Base-by-base conservation (phyloP, 2,329 filamentous ascomycete species). In the Laburnicola sp. region DNA sequence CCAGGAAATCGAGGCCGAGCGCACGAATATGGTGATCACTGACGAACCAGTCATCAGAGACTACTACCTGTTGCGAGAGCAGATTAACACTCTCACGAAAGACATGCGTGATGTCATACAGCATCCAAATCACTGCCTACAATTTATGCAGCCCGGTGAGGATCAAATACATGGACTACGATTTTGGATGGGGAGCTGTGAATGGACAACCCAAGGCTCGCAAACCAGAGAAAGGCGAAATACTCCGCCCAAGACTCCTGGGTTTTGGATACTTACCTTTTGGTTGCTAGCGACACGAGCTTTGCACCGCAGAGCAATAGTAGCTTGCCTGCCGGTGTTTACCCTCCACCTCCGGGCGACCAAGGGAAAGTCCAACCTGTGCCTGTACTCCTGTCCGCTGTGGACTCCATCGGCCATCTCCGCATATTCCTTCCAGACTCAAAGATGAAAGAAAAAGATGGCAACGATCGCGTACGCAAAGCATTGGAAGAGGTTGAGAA, bases 121-220 rank as follows among this genome's bases (percentile, higher is more conserved):
- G 64, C 91, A 96, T 65, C 94, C 94, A 0, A 88, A 87, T 58
- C 88, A 97, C 75, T 91, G 88, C 63, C 72, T 93, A 31, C 85
- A 88, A 41, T 99, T 91, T 71, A 78, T 99, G 68, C 89, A 96
- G 64, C 82, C 87, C 9, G 94, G 94, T 84, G 28, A 87, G 88
- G 58, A 87, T 99, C 65, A 93, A 91, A 71, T 86, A 92, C 68
- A 81, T 78, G 53, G 86, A 88, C 25, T 75, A 85, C 56, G 91
- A 97, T 71, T 99, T 96, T 72, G 93, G 92, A 49, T 99, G 94
- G 94, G 94, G 94, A 46, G 88, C 91, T 0, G 85, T 95, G 40
- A 88, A 91, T 64, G 87, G 16, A 16, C 16, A 16, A 16, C 16
- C 86, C 62, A 82, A 81, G 0, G 76, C 80, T 45, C 85, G 90